Base-by-base conservation (phyloP, 176 grass and related monocot genomes). In the Hsuehochloa calcarea region DNA sequence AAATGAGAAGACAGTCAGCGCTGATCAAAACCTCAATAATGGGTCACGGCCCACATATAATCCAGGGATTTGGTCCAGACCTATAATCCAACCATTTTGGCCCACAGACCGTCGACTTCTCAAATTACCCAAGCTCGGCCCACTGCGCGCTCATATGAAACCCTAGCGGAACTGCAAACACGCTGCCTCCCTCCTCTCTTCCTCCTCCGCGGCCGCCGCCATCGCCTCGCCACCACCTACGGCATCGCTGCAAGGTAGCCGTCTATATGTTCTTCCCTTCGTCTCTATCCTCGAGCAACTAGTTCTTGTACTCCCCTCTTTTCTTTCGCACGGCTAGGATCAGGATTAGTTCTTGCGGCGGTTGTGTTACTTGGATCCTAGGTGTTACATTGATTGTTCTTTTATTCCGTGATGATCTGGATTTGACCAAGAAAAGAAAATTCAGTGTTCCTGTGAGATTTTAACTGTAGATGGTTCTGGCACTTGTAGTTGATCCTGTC, bases 201-300 rank as follows among this genome's bases (percentile, higher is more conserved):
- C 58, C 81, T 41, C 81, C 49, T 43, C 75, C 68, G 56, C 50
- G 35, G 74, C 74, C 73, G 55, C 76, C 6, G 20, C 58, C 63
- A 1, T 31, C 72, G 35, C 82, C 72, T 45, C 50, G 64, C 83
- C 3, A 64, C 12, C 39, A 39, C 65, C 9, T 38, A 15, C 74
- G 13, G 54, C 52, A 38, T 11, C 27, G 35, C 75, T 10, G 16
- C 9, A 12, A 87, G 58, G 77, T 87, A 64, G 17, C 43, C 75
- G 10, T 80, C n/a, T 31, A 52, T 17, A 1, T 29, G 6, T 5
- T 16, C n/a, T 5, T n/a, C 6, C 55, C 8, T 15, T 80, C 29
- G 1, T 6, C 13, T 1, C 66, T 41, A 25, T 25, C 59, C 13
- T 22, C 0, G 22, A 27, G 34, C 23, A 55, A 16, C 34, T 56